Evolutionary conservation across 768 basidiomycete genomes (phyloP), one percentile per base, ranked within the genome.

Genomic region (Mycena haematopus): DNA sequence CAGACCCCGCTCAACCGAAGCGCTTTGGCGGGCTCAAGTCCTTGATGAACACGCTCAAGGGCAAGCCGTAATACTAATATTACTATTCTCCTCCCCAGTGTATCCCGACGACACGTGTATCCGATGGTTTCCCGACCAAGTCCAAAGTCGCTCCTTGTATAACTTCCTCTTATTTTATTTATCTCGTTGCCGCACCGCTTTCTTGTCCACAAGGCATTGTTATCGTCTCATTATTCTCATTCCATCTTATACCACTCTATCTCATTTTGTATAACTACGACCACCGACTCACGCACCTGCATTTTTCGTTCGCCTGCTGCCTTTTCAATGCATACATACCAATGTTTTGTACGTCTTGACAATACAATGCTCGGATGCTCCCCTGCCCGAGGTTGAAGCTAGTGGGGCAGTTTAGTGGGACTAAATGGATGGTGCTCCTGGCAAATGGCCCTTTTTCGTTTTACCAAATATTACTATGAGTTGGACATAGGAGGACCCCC

Each of bases 11-110:
- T 68, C 49, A 73, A 62, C 31, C 62, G 21, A 79, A 80, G 69
- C 74, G 75, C 22, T 78, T 80, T 60, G 77, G 75, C 22, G 76
- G 74, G 14, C 62, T 81, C 53, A 80, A 75, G 69, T 78, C 78
- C 45, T 58, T 81, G 51, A 78, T 81, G 70, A 78, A 80, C 66
- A 77, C 78, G 7, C 71, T 82, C 68, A 82, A 80, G 72, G 79
- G 79, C 60, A 82, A 78, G 67, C 62, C 76, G 29, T 44, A 35
- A 57, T 29, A 54, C 29, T 50, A 11, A 31, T 31, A n/a, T n/a
- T n/a, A n/a, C n/a, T n/a, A n/a, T n/a, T n/a, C n/a, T 31, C 29
- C 29, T 31, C 29, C 4, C 4, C 29, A 31, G 29, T 55, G 17
- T 17, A 38, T 19, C 15, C n/a, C 35, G 29, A 31, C 25, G 36